Evolutionary conservation across 169 alveolate species (phyloP).

Genomic region (Plasmodium cynomolgi): DNA sequence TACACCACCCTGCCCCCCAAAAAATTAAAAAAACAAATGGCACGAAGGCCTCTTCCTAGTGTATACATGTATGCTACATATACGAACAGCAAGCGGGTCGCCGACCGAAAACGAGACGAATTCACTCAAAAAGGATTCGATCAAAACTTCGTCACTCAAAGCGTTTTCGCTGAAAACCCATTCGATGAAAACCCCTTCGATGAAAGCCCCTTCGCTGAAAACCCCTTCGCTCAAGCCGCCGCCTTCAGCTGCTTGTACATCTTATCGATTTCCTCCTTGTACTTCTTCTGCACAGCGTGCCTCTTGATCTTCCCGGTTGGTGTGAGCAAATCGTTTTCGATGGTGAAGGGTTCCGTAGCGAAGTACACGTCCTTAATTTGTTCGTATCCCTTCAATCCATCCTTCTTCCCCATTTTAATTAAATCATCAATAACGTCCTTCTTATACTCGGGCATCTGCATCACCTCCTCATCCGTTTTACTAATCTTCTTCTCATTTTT

Average conservation of each 20-base stretch:
- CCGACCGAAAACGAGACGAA: not conserved
- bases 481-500: slow-evolving; percentile 58
- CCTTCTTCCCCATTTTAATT: slow-evolving; percentile 73
- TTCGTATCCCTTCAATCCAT: slow-evolving; percentile 83
- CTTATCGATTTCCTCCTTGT: slow-evolving; percentile 75
- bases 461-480: slow-evolving; percentile 51
- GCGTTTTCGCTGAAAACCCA: not conserved
- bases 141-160: not conserved
- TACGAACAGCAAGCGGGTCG: not conserved
- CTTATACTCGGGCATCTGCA: slow-evolving; percentile 57
- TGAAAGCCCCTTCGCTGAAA: not conserved
- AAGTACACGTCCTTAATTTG: slow-evolving; percentile 83
- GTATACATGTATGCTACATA: not conserved
- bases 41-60: not conserved
- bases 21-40: too few relatives aligned
- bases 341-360: slow-evolving; percentile 80
- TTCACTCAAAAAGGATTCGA: not conserved
- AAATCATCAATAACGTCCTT: slow-evolving; percentile 76
- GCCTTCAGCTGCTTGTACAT: slow-evolving; percentile 70
- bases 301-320: slow-evolving; percentile 86
- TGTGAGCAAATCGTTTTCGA: slow-evolving; percentile 85
- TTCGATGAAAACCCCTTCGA: not conserved
- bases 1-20: not conserved
- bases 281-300: slow-evolving; percentile 76
- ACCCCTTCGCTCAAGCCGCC: not conserved